Conservation (phyloP, 306 rosid genomes). For the Cajanus cajan region DNA sequence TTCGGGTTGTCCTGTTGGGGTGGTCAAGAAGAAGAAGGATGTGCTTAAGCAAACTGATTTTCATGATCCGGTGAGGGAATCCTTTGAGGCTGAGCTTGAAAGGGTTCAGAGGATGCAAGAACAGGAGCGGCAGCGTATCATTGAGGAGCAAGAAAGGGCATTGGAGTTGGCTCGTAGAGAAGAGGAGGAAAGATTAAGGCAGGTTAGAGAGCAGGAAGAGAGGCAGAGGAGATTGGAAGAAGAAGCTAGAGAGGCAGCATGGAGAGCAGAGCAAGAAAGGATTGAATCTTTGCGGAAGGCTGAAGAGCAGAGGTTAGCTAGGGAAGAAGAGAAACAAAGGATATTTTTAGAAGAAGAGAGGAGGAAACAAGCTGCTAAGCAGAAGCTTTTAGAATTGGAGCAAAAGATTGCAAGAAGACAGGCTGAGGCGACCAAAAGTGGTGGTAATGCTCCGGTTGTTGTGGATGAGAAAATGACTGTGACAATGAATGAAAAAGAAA, state of each 20-base stretch:
- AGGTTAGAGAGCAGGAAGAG: constrained; percentile 83
- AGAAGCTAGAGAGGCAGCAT: constrained; percentile 91
- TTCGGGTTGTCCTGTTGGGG: constrained; percentile 60
- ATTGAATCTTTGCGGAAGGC: constrained; percentile 70
- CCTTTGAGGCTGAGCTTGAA: constrained; percentile 98
- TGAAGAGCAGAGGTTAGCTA: constrained; percentile 77
- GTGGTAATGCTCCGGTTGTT: constrained; percentile 39
- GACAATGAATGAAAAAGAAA: constrained; percentile 57
- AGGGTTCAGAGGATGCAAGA: constrained; percentile 98
- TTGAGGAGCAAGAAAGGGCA: constrained; percentile 89
- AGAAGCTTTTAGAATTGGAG: constrained; percentile 89
- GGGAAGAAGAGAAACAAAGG: constrained; percentile 86
- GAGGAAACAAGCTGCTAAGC: constrained; percentile 90
- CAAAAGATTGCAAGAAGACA: constrained; percentile 84
- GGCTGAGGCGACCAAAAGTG: constrained; percentile 54
- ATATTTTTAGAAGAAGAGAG: constrained; percentile 81
- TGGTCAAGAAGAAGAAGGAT: constrained; percentile 91
- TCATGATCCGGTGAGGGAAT: constrained; percentile 92
- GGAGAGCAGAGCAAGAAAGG: constrained; percentile 89
- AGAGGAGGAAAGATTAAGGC: constrained; percentile 75
- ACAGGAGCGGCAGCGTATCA: constrained; percentile 71
- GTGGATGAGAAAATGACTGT: constrained; percentile 52
- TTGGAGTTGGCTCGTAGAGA: constrained; percentile 80
- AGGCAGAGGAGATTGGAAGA: constrained; percentile 83
- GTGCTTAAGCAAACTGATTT: constrained; percentile 69